phyloP scores from a whole-genome alignment of 1,284 basidiomycete genomes.

The Mycena sp. region DNA sequence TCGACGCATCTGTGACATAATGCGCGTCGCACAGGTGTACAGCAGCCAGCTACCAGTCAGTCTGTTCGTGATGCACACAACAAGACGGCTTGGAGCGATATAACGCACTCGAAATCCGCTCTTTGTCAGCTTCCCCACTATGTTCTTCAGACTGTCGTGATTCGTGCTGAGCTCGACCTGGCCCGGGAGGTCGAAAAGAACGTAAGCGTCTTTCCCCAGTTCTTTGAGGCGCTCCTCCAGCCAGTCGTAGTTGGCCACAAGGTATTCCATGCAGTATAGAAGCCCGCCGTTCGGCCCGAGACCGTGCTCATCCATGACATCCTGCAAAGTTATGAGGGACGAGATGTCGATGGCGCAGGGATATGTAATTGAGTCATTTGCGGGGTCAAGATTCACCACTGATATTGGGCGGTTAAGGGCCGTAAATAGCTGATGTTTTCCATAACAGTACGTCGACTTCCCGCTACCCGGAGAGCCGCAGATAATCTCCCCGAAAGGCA shows the following conservation, averaged over 20 bases:
- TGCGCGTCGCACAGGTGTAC: constrained; percentile 97
- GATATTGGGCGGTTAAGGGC: constrained; percentile 88
- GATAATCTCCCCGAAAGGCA: constrained; percentile 90
- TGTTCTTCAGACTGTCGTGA: constrained; percentile 87
- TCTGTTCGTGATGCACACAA: constrained; percentile 33
- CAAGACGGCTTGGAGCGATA: constrained; percentile 25
- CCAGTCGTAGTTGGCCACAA: constrained; percentile 97
- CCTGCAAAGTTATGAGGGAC: constrained; percentile 87
- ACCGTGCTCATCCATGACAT: constrained; percentile 87
- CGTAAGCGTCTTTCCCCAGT: constrained; percentile 79
- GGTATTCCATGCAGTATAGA: constrained; percentile 97
- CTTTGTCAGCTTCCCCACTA: constrained; percentile 80
- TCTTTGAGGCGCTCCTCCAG: constrained; percentile 79
- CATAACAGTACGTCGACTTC: constrained; percentile 95
- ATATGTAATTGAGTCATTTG: constrained; percentile 91
- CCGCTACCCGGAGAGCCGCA: constrained; percentile 94
- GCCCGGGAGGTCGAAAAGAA: constrained; percentile 96
- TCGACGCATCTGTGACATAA: constrained; percentile 95
- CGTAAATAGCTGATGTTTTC: constrained; percentile 91
- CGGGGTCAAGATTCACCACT: constrained; percentile 96
- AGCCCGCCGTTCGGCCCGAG: constrained; percentile 98
- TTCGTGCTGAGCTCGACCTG: constrained; percentile 99
- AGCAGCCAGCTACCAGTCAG: constrained; percentile 85
- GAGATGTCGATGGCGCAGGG: constrained; percentile 90
- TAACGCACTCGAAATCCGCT: constrained; percentile 84